Evolutionary conservation across 352 stramenopile genomes (phyloP).

Genomic region (Phytophthora podocarpi): DNA sequence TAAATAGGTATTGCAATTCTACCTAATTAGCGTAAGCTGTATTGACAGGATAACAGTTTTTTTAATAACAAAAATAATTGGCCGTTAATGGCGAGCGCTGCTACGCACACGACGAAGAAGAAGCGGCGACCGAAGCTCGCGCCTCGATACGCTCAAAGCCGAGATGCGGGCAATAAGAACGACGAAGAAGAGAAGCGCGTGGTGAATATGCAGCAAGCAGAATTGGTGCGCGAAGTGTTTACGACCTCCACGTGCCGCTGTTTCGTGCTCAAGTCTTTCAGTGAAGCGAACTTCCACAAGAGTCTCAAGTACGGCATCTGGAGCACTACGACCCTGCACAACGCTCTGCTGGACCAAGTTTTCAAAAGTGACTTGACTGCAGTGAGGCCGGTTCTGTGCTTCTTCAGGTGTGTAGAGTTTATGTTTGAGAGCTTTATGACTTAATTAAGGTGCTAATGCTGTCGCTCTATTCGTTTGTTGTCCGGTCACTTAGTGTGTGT

Average conservation of each 20-base stretch:
- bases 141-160: constrained; percentile 41
- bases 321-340: constrained; percentile 77
- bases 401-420: constrained; percentile 63
- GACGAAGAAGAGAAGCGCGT: not conserved
- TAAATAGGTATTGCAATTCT: no score
- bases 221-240: constrained; percentile 61
- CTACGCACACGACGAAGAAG: constrained; percentile 17
- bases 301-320: constrained; percentile 86
- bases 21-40: no score
- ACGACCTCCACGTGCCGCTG: constrained; percentile 68
- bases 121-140: constrained; percentile 48
- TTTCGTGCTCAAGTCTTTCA: constrained; percentile 89
- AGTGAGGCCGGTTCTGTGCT: constrained; percentile 70
- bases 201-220: constrained; percentile 31
- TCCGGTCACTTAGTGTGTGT: constrained; percentile 51
- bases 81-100: constrained; percentile 3
- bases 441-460: no score
- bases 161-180: not conserved
- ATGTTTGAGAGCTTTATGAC: no score
- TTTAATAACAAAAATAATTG: no score
- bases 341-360: constrained; percentile 68
- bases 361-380: constrained; percentile 75
- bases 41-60: no score
- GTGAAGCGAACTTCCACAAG: constrained; percentile 86
- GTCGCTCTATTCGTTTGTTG: not conserved